Evolutionary conservation across 139 green algal species (phyloP), one percentile per base, ranked within the genome.

Genomic region (Nannochloris sp.): DNA sequence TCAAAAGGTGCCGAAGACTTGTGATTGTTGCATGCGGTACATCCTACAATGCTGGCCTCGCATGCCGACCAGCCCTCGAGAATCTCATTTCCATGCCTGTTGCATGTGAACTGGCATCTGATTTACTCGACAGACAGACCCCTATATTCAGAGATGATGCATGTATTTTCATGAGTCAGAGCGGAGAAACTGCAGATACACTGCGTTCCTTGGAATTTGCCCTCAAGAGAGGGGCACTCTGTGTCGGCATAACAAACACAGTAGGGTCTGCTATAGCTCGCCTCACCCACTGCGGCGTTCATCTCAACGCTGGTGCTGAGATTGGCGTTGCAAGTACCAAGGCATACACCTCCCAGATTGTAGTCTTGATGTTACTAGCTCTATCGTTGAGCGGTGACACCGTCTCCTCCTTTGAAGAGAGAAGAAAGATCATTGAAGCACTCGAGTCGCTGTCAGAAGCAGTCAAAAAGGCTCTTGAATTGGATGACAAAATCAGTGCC

Each of bases 261-360:
- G 93, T 98, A 17, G 90, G 90, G 28, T 87, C 70, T 9, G 84
- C 90, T 58, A 96, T 98, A 49, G 83, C 82, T 11, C 82, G 91
- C 49, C 62, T 66, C 33, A 98, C 92, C 5, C 76, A 95, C 74
- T 97, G 89, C 63, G 93, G 93, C 12, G 76, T 97, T 5, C 90
- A 97, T 76, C 86, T 97, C 63, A 98, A 98, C 66, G 91, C 91
- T 0, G 65, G 65, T 30, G 40, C 85, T 49, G 93, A 98, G 80
- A 98, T 98, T 43, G 93, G 93, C 17, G 93, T 98, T 14, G 93
- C 93, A 2, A 91, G 79, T 65, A 98, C 93, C 63, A 98, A 98
- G 71, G 81, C 80, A 9, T 86, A 86, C 66, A 81, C 79, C 28
- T 77, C 66, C 53, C 87, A 95, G 78, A 96, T 98, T 71, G 74